Evolutionary conservation across 2,329 filamentous ascomycete species (phyloP).

Genomic region (Thielaviopsis punctulata): DNA sequence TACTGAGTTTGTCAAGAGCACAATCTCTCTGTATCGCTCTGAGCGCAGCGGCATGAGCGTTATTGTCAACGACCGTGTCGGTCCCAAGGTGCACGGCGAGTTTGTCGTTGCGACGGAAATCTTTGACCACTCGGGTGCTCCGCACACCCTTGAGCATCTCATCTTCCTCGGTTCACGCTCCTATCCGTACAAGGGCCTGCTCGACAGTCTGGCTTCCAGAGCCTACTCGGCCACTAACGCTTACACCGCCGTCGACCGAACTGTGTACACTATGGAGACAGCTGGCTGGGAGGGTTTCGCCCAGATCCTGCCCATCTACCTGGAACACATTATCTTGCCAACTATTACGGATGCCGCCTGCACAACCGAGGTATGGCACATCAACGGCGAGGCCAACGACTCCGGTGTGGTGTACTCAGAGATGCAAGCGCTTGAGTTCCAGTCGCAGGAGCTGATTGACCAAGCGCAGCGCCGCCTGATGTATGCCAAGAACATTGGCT

Average conservation of each 20-base stretch:
- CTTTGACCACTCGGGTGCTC: slow-evolving; percentile 88
- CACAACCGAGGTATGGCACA: slow-evolving; percentile 89
- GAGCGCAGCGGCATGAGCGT: slow-evolving; percentile 87
- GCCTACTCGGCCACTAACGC: slow-evolving; percentile 92
- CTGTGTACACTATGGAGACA: slow-evolving; percentile 85
- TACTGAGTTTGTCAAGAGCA: slow-evolving; percentile 75
- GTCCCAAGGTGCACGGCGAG: slow-evolving; percentile 88
- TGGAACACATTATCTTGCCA: slow-evolving; percentile 84
- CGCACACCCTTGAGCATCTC: slow-evolving; percentile 69
- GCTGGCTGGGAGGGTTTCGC: slow-evolving; percentile 96
- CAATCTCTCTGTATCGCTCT: slow-evolving; percentile 90
- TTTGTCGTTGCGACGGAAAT: slow-evolving; percentile 96
- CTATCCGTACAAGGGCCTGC: slow-evolving; percentile 85
- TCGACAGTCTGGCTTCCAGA: slow-evolving; percentile 84
- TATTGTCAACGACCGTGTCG: slow-evolving; percentile 77
- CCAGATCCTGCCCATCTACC: slow-evolving; percentile 82
- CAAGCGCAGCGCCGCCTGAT: slow-evolving; percentile 60
- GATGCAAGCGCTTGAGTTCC: slow-evolving; percentile 92
- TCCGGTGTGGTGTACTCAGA: slow-evolving; percentile 96
- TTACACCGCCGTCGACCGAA: slow-evolving; percentile 93
- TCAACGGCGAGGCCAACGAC: slow-evolving; percentile 86
- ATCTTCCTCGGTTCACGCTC: slow-evolving; percentile 83
- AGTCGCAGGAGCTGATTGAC: slow-evolving; percentile 72
- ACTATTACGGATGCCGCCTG: slow-evolving; percentile 86
- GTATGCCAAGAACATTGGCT: slow-evolving; percentile 80